phyloP scores from a whole-genome alignment of 257 asterid species.

The Capsicum rhomboideum region DNA sequence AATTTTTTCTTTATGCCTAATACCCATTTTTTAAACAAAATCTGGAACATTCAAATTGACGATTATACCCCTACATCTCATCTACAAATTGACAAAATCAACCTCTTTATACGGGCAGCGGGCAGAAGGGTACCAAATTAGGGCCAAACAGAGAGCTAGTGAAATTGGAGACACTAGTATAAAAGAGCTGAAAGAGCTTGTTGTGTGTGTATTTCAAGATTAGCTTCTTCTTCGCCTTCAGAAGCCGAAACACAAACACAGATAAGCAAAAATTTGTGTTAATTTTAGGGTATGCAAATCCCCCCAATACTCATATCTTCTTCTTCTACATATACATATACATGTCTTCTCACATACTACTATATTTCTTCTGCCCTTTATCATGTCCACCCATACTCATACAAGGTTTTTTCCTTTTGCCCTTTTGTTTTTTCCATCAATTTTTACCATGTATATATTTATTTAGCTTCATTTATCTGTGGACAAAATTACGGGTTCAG shows the following conservation, averaged over 20 bases:
- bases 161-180: neutral
- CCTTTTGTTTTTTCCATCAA: neutral
- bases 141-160: neutral
- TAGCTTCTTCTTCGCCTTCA: slow-evolving; percentile 1
- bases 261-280: neutral
- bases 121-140: neutral
- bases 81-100: neutral
- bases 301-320: neutral
- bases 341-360: neutral
- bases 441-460: neutral
- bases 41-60: neutral
- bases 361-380: neutral
- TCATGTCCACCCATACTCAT: neutral
- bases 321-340: neutral
- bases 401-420: neutral
- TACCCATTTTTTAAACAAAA: too few species aligned
- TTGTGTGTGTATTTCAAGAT: neutral
- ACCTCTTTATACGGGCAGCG: neutral
- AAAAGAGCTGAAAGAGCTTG: neutral
- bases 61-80: neutral
- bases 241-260: neutral
- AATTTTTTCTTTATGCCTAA: too few species aligned
- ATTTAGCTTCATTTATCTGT: too few species aligned
- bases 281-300: neutral
- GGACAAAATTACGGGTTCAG: too few species aligned